These are phyloP conservation scores for Psophocarpus tetragonolobus DNA, from an alignment of 306 rosid species.

Conservation along the genomic window DNA sequence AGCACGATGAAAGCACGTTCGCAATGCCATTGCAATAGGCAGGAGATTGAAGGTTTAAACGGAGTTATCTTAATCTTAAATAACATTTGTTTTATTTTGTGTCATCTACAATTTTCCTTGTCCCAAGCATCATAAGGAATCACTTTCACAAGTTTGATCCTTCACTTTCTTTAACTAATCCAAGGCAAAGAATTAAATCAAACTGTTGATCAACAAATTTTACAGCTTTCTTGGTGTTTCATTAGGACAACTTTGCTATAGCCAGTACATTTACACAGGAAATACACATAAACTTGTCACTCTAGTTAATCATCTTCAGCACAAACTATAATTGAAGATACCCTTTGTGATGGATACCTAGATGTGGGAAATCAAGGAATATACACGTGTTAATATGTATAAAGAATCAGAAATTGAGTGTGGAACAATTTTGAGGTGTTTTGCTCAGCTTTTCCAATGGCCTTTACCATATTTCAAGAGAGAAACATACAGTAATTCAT, in stretches of 20 bases:
- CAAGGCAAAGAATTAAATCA: slow-evolving; percentile 19
- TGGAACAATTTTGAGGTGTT: neutral
- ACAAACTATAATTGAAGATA: slow-evolving; percentile 25
- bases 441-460: slow-evolving; percentile 38
- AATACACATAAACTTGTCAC: slow-evolving; percentile 30
- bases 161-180: slow-evolving; percentile 15
- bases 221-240: slow-evolving; percentile 13
- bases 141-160: slow-evolving; percentile 2
- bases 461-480: slow-evolving; percentile 46
- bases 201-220: slow-evolving; percentile 14
- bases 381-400: slow-evolving; percentile 18
- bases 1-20: neutral
- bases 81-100: neutral
- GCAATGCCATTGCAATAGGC: neutral
- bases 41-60: neutral
- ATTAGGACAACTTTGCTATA: neutral
- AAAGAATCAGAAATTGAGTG: neutral
- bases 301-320: slow-evolving; percentile 14
- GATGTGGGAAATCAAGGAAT: slow-evolving; percentile 17
- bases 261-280: slow-evolving; percentile 27
- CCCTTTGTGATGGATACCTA: neutral
- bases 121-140: neutral
- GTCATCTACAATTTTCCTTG: neutral
- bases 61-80: neutral
- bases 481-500: slow-evolving; percentile 46